Evolutionary conservation across 164 flowering plant species (phyloP), one percentile per base, ranked within the genome.

Genomic region (Euptelea pleiosperma): DNA sequence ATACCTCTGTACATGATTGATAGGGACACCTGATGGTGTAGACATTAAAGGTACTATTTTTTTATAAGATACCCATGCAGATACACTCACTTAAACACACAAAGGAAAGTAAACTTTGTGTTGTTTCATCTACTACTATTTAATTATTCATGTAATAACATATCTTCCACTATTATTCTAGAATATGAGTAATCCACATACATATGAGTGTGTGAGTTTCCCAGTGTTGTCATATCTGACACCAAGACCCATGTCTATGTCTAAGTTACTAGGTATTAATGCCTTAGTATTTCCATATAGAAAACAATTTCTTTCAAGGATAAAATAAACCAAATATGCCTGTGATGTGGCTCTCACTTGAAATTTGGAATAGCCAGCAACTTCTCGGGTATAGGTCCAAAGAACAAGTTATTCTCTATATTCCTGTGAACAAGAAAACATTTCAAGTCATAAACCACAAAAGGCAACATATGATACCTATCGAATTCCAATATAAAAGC

Each of bases 301-400:
- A 33, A 31, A 40, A 26, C 14, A 30, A 6, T 19, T 26, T 19
- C 39, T 52, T 59, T 44, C 26, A 65, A 36, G 49, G 67, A 56
- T 40, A 47, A 47, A 55, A 21, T 14, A 36, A 49, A 33, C 11
- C 24, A 34, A 19, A 26, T 24, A 31, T n/a, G 21, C 30, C 30
- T 19, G 12, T 18, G 10, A n/a, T 35, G 24, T 18, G 25, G 64
- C 18, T 50, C 86, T 82, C 62, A 92, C 98, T 61, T 77, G 75
- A 93, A 86, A 68, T 53, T 77, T 48, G 97, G 95, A 53, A 93
- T 90, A 65, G 52, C 67, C 50, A 80, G 68, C 79, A 90, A 26
- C 70, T 86, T 83, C 37, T 68, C 76, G 19, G 98, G 98, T 69
- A 90, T 83, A 10, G 91, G 80, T 59, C 98, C 98, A 62, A 74